Base-by-base conservation (phyloP, 345 rosid genomes). In the Salix exigua region DNA sequence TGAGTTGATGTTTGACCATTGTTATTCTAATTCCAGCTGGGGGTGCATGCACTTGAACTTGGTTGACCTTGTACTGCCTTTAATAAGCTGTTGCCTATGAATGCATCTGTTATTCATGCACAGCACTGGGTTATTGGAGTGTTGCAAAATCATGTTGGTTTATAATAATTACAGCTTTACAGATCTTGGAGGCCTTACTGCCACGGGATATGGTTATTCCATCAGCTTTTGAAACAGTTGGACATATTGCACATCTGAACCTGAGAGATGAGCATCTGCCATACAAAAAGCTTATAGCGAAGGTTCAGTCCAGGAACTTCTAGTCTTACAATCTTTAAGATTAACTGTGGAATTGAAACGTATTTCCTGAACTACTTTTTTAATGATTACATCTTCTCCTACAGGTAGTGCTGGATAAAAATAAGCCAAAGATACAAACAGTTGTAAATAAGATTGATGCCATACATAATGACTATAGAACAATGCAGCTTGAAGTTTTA, bases 171-270 rank as follows among this genome's bases (percentile, higher is more conserved):
- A 63, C 66, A 35, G 25, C 16, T 77, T 70, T 82, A 81, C 89
- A 95, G 97, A 75, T 95, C 69, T 89, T 95, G 88, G 97, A 90
- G 86, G 89, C 88, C 74, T 73, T 95, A 81, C 83, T 95, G 2
- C 97, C 99, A 3, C 80, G 87, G 38, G 93, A 89, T 84, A 76
- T 86, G 87, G 81, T 90, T 68, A 68, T 88, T 75, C 97, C 97
- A 78, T 91, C 97, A n/a, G 88, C 97, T 73, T 95, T 95, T 89
- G 97, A 91, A 81, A 88, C 88, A 74, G 89, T 91, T 35, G 97
- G 99, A 62, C 97, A 91, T 74, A 89, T 92, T 78, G 97, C 93
- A 12, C 99, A 95, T 74, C 81, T 95, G 61, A 95, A 95, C 79
- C 86, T 95, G 69, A 82, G 87, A 80, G 93, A 95, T 28, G 97